A percentile compares a stretch with the other conserved stretches of the same genome.
Conservation (phyloP, 371 early-diverging fungal genomes). For the Fennellomyces sp. region DNA sequence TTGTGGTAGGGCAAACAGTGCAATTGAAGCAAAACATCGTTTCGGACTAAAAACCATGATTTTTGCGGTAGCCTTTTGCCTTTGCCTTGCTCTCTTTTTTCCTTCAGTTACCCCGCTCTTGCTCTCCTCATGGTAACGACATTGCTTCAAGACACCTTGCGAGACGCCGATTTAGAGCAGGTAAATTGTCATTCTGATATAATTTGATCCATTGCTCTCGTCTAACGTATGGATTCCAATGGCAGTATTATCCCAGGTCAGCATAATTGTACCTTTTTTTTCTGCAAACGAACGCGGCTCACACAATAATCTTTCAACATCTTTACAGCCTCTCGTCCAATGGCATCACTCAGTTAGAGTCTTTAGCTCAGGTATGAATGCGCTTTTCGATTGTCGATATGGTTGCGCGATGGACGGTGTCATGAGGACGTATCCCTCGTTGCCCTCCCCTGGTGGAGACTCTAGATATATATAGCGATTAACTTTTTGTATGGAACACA, state of each 20-base stretch:
- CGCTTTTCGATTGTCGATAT: neutral
- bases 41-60: neutral
- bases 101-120: neutral
- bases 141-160: slow-evolving; percentile 25
- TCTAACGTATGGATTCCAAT: neutral
- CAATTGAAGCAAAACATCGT: too few relatives aligned
- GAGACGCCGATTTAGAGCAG: slow-evolving; percentile 26
- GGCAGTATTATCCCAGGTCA: slow-evolving; percentile 16
- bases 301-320: neutral
- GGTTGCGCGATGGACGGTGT: neutral
- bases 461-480: neutral
- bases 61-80: neutral
- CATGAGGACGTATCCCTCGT: neutral
- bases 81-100: slow-evolving; percentile 8
- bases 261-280: neutral
- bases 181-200: slow-evolving; percentile 7
- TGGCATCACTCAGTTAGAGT: slow-evolving; percentile 66
- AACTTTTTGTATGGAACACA: slow-evolving; percentile 15
- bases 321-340: slow-evolving; percentile 54
- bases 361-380: slow-evolving; percentile 60
- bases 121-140: slow-evolving; percentile 17
- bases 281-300: neutral
- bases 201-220: neutral
- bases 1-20: neutral
- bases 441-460: neutral